Base-by-base conservation (phyloP, 192 early-diverging fungal species). In the Cetraspora pellucida region DNA sequence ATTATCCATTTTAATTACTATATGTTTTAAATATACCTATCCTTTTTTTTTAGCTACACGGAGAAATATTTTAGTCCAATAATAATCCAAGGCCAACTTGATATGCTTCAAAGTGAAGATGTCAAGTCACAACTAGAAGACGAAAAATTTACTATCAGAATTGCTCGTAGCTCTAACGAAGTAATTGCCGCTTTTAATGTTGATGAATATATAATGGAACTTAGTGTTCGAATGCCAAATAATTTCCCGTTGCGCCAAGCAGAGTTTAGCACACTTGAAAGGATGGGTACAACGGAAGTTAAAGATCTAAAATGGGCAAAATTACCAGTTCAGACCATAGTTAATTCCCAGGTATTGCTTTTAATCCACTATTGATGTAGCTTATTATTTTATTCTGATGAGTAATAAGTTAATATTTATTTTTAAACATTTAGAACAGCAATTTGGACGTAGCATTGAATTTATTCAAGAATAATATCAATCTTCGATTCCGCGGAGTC, bases 401-500 rank as follows among this genome's bases (percentile, higher is more conserved):
- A 37, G 37, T 37, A 7, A 6, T 37, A 7, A 37, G 37, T 37
- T 0, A 37, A 37, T 1, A 37, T 74, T 65, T 90, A 81, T 85
- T 74, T 81, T 46, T 89, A 81, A 43, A 92, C 79, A 82, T 86
- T 0, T 91, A 96, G 80, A 95, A 97, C 80, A 90, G 91, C 13
- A 89, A 90, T 6, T 83, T 97, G 37, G 89, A 92, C 55, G 92
- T 95, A 75, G 93, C 93, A 0, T 80, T 98, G 58, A 84, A 85
- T 6, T 79, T 95, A 68, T 92, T 96, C 74, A 83, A 92, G 55
- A 90, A 89, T 71, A 99, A 99, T 79, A 89, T 96, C 23, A 85
- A 86, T n/a, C 82, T 95, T 47, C 96, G 97, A 79, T 97, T 98
- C 85, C 91, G 94, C 49, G 97, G 96, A n/a, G 91, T 96, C 45